Evolutionary conservation across 768 basidiomycete species (phyloP).

Genomic region (button mushroom (Agaricus bisporus)): DNA sequence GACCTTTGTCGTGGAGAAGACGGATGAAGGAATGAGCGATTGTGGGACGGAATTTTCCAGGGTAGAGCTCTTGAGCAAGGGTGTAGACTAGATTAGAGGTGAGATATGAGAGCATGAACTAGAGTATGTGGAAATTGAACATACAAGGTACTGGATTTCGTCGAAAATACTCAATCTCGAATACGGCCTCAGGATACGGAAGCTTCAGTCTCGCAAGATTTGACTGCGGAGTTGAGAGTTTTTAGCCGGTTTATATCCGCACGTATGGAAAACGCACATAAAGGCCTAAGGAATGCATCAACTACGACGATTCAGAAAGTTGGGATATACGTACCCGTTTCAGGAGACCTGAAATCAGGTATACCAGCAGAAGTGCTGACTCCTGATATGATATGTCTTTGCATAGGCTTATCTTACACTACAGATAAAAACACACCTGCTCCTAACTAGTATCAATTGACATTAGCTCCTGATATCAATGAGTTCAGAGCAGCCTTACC

Average conservation of each 20-base stretch:
- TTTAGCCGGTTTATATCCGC: background rate
- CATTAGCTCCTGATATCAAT: constrained; percentile 2
- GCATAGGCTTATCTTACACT: background rate
- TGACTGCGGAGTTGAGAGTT: constrained; percentile 37
- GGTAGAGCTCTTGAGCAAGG: constrained; percentile 89
- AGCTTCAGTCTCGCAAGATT: constrained; percentile 72
- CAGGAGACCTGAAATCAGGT: constrained; percentile 85
- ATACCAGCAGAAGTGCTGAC: constrained; percentile 79
- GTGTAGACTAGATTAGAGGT: constrained; percentile 68
- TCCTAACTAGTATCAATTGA: constrained; percentile 41
- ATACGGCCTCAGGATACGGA: constrained; percentile 94
- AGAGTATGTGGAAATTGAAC: no score
- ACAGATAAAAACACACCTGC: constrained; percentile 42
- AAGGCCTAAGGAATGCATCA: constrained; percentile 30
- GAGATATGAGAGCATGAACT: no score
- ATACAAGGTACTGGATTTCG: constrained; percentile 74
- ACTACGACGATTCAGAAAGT: background rate
- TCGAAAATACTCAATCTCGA: constrained; percentile 85
- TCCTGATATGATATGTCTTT: constrained; percentile 30
- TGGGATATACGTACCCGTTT: constrained; percentile 52
- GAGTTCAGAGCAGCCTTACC: constrained; percentile 36
- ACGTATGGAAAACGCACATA: constrained; percentile 34
- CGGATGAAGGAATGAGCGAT: constrained; percentile 85
- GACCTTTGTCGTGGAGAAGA: constrained; percentile 61
- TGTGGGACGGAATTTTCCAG: constrained; percentile 86